Conservation (phyloP, 306 rosid species). For the Vicia faba region DNA sequence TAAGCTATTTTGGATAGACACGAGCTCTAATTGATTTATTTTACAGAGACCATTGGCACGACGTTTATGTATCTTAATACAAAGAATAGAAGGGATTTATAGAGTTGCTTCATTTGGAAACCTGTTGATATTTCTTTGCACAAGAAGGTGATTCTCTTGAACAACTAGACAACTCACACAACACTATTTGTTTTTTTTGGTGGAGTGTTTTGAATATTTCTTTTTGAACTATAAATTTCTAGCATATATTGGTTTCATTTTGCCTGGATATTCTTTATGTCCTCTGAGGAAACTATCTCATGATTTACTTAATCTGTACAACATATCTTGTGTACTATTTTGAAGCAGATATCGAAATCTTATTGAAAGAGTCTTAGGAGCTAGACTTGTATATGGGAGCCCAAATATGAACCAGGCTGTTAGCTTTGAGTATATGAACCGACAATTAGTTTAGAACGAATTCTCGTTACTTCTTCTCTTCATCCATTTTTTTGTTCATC, state of each 20-base stretch:
- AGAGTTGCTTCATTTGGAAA: slow-evolving; percentile 97
- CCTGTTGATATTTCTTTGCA: slow-evolving; percentile 92
- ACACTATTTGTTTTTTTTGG: slow-evolving; percentile 18
- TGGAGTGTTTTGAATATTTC: slow-evolving; percentile 17
- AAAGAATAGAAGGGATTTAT: slow-evolving; percentile 84
- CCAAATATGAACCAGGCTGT: slow-evolving; percentile 99
- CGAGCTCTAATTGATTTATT: no score
- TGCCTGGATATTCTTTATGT: slow-evolving; percentile 26
- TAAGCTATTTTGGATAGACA: no score
- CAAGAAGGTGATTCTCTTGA: slow-evolving; percentile 69
- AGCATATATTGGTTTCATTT: background rate
- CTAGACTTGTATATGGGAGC: slow-evolving; percentile 96
- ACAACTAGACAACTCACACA: background rate
- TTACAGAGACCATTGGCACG: no score
- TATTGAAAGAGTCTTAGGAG: slow-evolving; percentile 86
- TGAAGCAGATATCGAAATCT: slow-evolving; percentile 86
- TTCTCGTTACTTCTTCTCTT: slow-evolving; percentile 68
- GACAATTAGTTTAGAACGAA: slow-evolving; percentile 98
- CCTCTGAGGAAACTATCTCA: background rate
- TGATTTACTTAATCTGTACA: slow-evolving; percentile 27
- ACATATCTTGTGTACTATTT: slow-evolving; percentile 30
- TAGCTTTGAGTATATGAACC: slow-evolving; percentile 98
- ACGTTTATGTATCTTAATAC: no score
- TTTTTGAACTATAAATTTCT: background rate
- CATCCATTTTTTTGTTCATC: slow-evolving; percentile 14